phyloP scores from a whole-genome alignment of 371 early-diverging fungal species.

The Blastocladiella emersonii region DNA sequence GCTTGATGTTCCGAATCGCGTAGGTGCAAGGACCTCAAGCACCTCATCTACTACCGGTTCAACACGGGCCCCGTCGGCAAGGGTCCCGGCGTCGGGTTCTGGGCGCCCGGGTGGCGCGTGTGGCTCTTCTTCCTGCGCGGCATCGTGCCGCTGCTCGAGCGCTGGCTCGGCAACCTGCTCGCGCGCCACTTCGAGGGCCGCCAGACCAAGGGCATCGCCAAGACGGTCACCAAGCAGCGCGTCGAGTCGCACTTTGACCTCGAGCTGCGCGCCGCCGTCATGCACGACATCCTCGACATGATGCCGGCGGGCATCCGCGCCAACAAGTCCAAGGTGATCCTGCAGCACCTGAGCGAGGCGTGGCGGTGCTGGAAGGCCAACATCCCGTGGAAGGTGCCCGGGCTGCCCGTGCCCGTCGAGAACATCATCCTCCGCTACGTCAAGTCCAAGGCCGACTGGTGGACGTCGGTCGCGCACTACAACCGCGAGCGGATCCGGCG shows the following conservation, averaged over 20 bases:
- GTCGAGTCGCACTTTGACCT: constrained; percentile 96
- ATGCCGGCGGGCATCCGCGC: constrained; percentile 96
- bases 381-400: constrained; percentile 97
- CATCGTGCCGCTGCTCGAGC: constrained; percentile 89
- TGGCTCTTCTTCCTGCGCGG: constrained; percentile 99
- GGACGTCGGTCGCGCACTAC: constrained; percentile 95
- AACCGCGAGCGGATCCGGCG: constrained; percentile 96
- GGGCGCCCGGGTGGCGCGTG: constrained; percentile 99
- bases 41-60: constrained; percentile 87
- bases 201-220: constrained; percentile 90
- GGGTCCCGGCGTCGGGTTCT: constrained; percentile 95
- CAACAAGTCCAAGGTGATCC: constrained; percentile 87
- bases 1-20: constrained; percentile 4
- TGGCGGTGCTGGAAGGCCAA: constrained; percentile 99
- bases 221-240: constrained; percentile 97
- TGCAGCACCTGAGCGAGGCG: constrained; percentile 95
- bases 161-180: constrained; percentile 94
- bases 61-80: constrained; percentile 95
- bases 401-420: constrained; percentile 91
- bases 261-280: constrained; percentile 90
- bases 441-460: constrained; percentile 98
- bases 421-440: constrained; percentile 97
- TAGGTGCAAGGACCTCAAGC: constrained; percentile 85
- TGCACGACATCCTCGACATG: constrained; percentile 95
- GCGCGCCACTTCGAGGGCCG: constrained; percentile 98